phyloP scores from a whole-genome alignment of 495 filamentous ascomycete species.

The Aspergillus sclerotioniger region DNA sequence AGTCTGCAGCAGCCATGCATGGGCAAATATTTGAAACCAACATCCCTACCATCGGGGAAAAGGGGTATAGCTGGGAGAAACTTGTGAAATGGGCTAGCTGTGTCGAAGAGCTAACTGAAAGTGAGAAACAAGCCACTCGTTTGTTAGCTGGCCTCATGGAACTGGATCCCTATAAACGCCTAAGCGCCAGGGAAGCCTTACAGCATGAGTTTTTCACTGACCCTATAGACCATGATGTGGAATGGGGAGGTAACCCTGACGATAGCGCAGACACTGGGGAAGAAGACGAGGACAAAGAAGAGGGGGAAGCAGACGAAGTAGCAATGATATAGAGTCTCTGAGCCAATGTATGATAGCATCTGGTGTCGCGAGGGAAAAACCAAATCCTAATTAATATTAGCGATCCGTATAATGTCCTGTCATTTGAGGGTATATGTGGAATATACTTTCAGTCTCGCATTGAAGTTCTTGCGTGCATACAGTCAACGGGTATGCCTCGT shows the following conservation, averaged over 20 bases:
- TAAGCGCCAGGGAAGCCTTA: conserved; percentile 59
- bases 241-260: conserved; percentile 45
- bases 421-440: background rate
- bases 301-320: conserved; percentile 45
- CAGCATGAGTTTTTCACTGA: conserved; percentile 64
- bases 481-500: too few relatives aligned
- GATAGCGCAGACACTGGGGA: conserved; percentile 42
- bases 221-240: conserved; percentile 45
- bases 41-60: conserved; percentile 82
- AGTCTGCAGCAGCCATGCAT: conserved; percentile 73
- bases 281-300: conserved; percentile 32
- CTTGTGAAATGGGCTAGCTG: conserved; percentile 87
- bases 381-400: background rate
- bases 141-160: conserved; percentile 67
- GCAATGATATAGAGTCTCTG: conserved; percentile 39
- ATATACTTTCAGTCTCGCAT: conserved; percentile 2
- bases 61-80: conserved; percentile 84
- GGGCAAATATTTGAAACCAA: conserved; percentile 86
- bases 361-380: background rate
- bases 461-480: too few relatives aligned
- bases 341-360: conserved; percentile 22
- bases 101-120: conserved; percentile 47
- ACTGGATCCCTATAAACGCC: conserved; percentile 53
- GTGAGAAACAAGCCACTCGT: conserved; percentile 47
- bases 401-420: background rate